Base-by-base conservation (phyloP, 768 basidiomycete genomes). In the Sporobolomyces phaffii region DNA sequence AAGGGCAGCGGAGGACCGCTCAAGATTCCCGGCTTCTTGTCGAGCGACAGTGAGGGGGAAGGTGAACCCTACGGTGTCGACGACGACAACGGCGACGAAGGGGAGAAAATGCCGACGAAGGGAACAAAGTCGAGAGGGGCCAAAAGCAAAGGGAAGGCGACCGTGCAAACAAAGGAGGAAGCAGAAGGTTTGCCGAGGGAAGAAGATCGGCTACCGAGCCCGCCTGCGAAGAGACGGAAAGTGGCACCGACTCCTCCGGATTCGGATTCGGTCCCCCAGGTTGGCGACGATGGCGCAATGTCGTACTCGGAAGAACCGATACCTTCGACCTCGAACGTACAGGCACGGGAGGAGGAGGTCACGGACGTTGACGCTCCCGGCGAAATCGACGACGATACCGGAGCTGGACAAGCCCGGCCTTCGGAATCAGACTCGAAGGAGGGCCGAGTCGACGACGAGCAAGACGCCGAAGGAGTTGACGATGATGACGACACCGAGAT, bases 401-500 rank as follows among this genome's bases (percentile, higher is more conserved):
- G n/a, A n/a, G n/a, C n/a, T n/a, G n/a, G n/a, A n/a, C n/a, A n/a
- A n/a, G n/a, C n/a, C n/a, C n/a, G n/a, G n/a, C n/a, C n/a, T n/a
- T n/a, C n/a, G n/a, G 29, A 26, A 13, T 28, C 31, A 22, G 20
- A 9, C n/a, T n/a, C n/a, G n/a, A n/a, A n/a, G n/a, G n/a, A n/a
- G n/a, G n/a, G n/a, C n/a, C n/a, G n/a, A n/a, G 22, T 43, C 14
- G 56, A 45, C 41, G 54, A 44, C 36, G 53, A 57, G 24, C 5
- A 43, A 44, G 54, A 57, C 15, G 54, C 41, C 40, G 56, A 58
- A 20, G 56, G 56, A 58, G 56, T 45, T 22, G 3, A 31, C 28
- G 54, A 57, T 31, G 56, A 58, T 33, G 56, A 45, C 8, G 56
- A 58, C 29, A 15, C 43, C 26, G 56, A 56, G 38, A 56, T 41